Evolutionary conservation across 208 protist species (phyloP).

Genomic region (Leishmania lainsoni): DNA sequence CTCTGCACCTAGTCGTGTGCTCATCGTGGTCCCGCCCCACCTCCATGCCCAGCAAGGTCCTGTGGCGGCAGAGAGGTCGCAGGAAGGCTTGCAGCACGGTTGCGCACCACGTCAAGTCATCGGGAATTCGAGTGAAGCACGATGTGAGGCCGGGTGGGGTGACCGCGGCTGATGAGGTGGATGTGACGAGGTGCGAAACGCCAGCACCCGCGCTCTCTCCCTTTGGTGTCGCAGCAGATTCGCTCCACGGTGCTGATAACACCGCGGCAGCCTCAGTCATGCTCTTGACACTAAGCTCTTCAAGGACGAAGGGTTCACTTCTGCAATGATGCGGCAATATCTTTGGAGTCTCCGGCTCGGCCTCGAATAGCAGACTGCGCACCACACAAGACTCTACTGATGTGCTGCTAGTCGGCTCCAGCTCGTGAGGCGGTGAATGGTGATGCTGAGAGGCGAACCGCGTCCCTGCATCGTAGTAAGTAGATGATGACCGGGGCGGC

Average conservation of each 20-base stretch:
- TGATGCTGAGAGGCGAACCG: background rate
- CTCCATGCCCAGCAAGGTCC: background rate
- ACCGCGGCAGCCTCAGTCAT: background rate
- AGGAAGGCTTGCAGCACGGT: slow-evolving; percentile 15
- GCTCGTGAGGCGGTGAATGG: background rate
- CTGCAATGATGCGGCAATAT: too few relatives aligned
- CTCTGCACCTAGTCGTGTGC: background rate
- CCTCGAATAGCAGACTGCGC: slow-evolving; percentile 24
- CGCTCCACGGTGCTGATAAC: too few relatives aligned
- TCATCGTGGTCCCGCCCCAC: background rate
- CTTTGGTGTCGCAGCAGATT: background rate
- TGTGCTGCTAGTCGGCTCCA: background rate
- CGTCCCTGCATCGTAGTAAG: background rate
- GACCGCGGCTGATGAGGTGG: background rate
- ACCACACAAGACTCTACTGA: slow-evolving; percentile 3
- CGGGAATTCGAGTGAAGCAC: slow-evolving; percentile 1
- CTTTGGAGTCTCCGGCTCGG: background rate
- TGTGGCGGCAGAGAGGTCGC: slow-evolving; percentile 1
- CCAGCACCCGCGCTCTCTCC: background rate
- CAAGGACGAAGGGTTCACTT: background rate
- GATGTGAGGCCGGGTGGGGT: background rate
- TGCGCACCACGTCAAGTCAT: slow-evolving; percentile 15
- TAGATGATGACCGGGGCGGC: background rate
- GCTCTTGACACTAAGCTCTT: background rate
- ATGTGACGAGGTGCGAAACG: background rate